A percentile compares a stretch with the other conserved stretches of the same genome.
Evolutionary conservation across 257 asterid genomes (phyloP).

Genomic region (Verbena officinalis): DNA sequence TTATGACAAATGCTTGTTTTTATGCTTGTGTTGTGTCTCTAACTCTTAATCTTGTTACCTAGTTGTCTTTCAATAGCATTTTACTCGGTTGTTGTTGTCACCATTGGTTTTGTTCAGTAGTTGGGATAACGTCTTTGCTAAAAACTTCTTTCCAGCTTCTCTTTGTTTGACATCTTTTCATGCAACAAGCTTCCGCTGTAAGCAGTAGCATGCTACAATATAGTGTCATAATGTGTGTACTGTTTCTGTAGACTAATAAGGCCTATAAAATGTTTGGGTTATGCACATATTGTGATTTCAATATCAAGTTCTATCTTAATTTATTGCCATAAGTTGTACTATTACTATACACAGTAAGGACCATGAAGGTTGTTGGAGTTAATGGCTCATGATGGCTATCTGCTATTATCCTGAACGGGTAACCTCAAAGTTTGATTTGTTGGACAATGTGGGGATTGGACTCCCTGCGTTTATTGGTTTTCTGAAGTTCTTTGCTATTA

Average conservation of each 20-base stretch:
- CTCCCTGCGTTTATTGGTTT: neutral
- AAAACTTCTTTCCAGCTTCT: neutral
- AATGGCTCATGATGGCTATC: constrained; percentile 11
- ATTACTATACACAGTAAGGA: neutral
- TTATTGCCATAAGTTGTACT: constrained; percentile 4
- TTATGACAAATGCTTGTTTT: constrained; percentile 15
- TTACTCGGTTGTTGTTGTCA: constrained; percentile 13
- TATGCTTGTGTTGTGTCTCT: too few species aligned
- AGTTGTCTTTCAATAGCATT: neutral
- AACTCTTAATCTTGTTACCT: constrained; percentile 7
- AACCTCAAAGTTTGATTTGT: constrained; percentile 4
- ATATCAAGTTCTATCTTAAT: neutral
- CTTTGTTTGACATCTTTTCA: neutral
- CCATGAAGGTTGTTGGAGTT: constrained; percentile 21
- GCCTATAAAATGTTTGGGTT: neutral
- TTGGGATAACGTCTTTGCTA: neutral
- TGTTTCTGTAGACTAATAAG: neutral
- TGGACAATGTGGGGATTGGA: constrained; percentile 1
- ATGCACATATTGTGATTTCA: neutral
- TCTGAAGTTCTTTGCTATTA: constrained; percentile 9
- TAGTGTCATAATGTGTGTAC: neutral
- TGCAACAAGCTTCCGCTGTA: neutral
- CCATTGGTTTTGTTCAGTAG: neutral
- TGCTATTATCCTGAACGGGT: neutral
- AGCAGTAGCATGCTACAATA: neutral